Evolutionary conservation across 1,284 basidiomycete species (phyloP), one percentile per base, ranked within the genome.

Genomic region (Garcileccinum viscosum): DNA sequence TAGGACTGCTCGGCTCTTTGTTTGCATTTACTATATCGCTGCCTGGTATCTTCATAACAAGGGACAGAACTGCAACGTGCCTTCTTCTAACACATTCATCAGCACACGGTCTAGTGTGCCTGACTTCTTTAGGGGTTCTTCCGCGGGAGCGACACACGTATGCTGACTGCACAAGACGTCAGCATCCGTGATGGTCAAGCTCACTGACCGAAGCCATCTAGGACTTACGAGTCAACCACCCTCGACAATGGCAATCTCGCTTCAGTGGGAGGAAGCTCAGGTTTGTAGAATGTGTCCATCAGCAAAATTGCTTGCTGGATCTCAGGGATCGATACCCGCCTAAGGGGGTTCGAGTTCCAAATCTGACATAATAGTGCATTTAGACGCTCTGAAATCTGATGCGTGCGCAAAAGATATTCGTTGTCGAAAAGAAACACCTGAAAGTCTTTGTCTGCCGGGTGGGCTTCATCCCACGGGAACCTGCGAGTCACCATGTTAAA

Each of bases 401-500:
- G 85, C 70, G 89, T 89, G 59, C 86, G 82, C 40, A 86, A 84
- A 35, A 97, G 85, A 75, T 92, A 90, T 71, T 91, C 82, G 37
- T 84, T 86, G 76, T 94, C 86, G 66, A 85, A 80, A 67, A 93
- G 79, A 80, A 86, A 96, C 0, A 89, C 87, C 24, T 84, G 78
- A 83, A 93, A 97, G 32, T 89, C 91, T 67, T 90, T 88, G 82
- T 98, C 95, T 62, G 84, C 82, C 12, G 85, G 81, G 42, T 85
- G 89, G 2, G 96, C 95, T 75, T 89, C 87, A 71, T 90, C 88
- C 96, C 96, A 98, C 11, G 95, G 96, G 78, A 93, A 94, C 38
- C 93, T 88, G n/a, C 93, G 92, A 69, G 93, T 93, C 62, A 95
- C 90, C 81, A 98, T 88, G 82, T 97, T 97, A 77, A 93, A 90